phyloP scores from a whole-genome alignment of 495 filamentous ascomycete species.

The Penicillium canariense region DNA sequence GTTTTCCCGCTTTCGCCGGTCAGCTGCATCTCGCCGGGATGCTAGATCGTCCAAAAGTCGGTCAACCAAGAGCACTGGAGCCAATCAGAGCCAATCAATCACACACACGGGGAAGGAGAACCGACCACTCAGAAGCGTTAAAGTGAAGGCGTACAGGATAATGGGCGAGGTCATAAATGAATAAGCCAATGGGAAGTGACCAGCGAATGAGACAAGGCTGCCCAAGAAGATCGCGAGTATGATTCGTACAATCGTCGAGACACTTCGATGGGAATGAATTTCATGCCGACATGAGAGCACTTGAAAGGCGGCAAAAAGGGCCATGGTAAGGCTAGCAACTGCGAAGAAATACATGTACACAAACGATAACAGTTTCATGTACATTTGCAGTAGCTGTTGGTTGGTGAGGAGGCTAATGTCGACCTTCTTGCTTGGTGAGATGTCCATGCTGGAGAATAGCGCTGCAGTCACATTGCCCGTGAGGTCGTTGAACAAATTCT shows the following conservation, averaged over 20 bases:
- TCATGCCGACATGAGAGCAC: slow-evolving; percentile 30
- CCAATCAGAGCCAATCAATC: slow-evolving; percentile 16
- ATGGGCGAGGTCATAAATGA: slow-evolving; percentile 43
- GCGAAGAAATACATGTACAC: slow-evolving; percentile 45
- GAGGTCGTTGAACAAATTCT: slow-evolving; percentile 30
- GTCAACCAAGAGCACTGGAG: slow-evolving; percentile 38
- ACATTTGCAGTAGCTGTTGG: slow-evolving; percentile 35
- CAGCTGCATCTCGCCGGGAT: slow-evolving; percentile 26
- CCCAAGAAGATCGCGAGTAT: slow-evolving; percentile 30
- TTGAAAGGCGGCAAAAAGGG: slow-evolving; percentile 35
- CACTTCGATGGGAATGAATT: slow-evolving; percentile 12
- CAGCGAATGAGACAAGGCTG: slow-evolving; percentile 30
- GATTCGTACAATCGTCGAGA: slow-evolving; percentile 32
- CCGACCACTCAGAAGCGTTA: slow-evolving; percentile 37
- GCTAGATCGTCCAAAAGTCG: slow-evolving; percentile 40
- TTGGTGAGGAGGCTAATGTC: slow-evolving; percentile 31
- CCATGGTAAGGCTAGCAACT: slow-evolving; percentile 37
- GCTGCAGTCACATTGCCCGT: slow-evolving; percentile 44
- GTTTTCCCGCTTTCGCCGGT: slow-evolving; percentile 33
- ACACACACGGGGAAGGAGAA: slow-evolving; percentile 5
- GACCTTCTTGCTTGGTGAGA: slow-evolving; percentile 30
- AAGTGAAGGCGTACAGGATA: slow-evolving; percentile 42
- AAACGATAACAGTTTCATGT: slow-evolving; percentile 40
- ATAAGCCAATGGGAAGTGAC: slow-evolving; percentile 35
- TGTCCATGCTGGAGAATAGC: slow-evolving; percentile 44